phyloP scores from a whole-genome alignment of 331 rosid species.

The Quercus phellos region DNA sequence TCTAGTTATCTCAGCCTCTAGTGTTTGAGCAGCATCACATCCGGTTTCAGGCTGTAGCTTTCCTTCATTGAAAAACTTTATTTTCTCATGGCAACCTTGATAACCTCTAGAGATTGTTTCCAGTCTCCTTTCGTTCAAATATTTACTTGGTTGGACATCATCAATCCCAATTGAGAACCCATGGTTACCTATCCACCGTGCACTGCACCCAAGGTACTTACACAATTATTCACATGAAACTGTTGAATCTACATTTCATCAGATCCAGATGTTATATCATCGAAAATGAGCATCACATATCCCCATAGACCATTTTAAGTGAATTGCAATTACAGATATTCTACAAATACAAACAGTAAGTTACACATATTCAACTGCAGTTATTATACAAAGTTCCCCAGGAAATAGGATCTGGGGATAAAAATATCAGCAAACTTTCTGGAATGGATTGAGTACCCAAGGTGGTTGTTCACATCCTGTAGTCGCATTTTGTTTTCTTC shows the following conservation, averaged over 20 bases:
- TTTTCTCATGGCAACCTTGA: conserved; percentile 50
- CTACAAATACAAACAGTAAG: not conserved
- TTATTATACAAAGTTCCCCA: not conserved
- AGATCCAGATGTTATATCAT: not conserved
- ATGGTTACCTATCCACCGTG: conserved; percentile 96
- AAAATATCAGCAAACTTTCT: not conserved
- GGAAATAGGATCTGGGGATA: not conserved
- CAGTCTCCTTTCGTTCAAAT: conserved; percentile 45
- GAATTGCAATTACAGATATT: not conserved
- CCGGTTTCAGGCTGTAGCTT: conserved; percentile 69
- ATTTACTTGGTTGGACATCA: conserved; percentile 82
- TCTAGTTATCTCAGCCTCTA: conserved; percentile 59
- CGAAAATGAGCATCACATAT: not conserved
- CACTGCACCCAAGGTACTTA: conserved; percentile 51
- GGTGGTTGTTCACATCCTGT: not conserved
- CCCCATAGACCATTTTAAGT: not conserved
- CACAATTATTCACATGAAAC: conserved; percentile 15
- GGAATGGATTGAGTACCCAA: not conserved
- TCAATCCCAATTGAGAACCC: conserved; percentile 98
- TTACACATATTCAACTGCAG: not conserved
- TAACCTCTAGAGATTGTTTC: conserved; percentile 52
- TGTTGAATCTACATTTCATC: conserved; percentile 2
- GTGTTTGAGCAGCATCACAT: conserved; percentile 90
- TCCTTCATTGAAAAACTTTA: conserved; percentile 59
- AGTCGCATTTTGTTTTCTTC: not conserved